Conservation (phyloP, 805 yeast genomes). For the Saccharomycopsis guyanensis region DNA sequence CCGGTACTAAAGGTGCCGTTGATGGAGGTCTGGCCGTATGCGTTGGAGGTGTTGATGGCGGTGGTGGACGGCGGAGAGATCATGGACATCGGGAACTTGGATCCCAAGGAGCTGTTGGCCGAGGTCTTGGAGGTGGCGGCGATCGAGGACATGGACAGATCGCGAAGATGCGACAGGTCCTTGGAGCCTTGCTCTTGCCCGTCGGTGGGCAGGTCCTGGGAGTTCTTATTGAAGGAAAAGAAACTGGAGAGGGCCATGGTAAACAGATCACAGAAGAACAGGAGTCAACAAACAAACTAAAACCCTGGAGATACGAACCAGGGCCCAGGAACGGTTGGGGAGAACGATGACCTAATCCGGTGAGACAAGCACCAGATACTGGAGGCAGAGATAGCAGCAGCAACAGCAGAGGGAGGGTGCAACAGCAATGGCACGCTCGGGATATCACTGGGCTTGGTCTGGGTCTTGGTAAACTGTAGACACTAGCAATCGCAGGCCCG, state of each 20-base stretch:
- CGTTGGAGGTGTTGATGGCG: constrained; percentile 18
- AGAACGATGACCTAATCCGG: no score
- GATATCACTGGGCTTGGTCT: no score
- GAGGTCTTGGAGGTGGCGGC: constrained; percentile 3
- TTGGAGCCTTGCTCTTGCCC: constrained; percentile 5
- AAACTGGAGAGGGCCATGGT: constrained; percentile 19
- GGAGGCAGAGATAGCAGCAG: no score
- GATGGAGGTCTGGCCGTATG: constrained; percentile 19
- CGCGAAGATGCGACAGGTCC: neutral
- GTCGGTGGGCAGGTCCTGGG: constrained; percentile 10
- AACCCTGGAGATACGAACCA: no score
- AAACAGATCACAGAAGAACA: no score
- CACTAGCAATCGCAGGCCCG: no score
- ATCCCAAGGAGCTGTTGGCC: constrained; percentile 1
- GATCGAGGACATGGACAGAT: constrained; percentile 22
- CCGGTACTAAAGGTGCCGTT: constrained; percentile 18
- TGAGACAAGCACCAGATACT: no score
- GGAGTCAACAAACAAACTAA: no score
- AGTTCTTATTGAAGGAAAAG: constrained; percentile 18
- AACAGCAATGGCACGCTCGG: no score
- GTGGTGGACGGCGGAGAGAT: constrained; percentile 17
- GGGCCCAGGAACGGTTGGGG: no score
- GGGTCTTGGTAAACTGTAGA: no score
- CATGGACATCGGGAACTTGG: constrained; percentile 16
- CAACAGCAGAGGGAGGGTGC: no score